These are phyloP conservation scores for Talaromyces sp. DNA, from an alignment of 2,329 filamentous ascomycete species.

Conservation along the genomic window DNA sequence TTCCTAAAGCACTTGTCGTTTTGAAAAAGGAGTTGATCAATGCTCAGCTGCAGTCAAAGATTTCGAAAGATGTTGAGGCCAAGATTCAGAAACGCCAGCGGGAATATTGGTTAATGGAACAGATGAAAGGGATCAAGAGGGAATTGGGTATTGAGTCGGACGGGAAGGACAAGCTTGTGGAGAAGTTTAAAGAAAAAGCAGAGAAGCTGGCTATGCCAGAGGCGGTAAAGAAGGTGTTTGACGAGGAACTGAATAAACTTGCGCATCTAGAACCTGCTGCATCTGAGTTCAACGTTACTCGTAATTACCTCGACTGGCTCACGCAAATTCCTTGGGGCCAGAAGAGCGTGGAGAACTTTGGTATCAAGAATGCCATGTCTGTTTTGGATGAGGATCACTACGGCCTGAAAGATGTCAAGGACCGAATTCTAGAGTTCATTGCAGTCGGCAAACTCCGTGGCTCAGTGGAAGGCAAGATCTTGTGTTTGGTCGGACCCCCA, in stretches of 20 bases:
- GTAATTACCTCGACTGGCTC: conserved; percentile 98
- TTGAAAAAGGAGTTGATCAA: conserved; percentile 99
- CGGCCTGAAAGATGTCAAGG: conserved; percentile 95
- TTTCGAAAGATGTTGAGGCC: conserved; percentile 93
- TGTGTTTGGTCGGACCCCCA: conserved; percentile 95
- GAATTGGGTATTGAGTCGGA: conserved; percentile 96
- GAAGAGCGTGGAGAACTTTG: conserved; percentile 93
- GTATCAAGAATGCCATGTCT: conserved; percentile 81
- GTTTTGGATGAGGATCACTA: conserved; percentile 97
- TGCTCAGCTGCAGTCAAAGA: conserved; percentile 92
- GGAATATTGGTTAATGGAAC: conserved; percentile 98
- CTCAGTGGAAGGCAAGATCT: conserved; percentile 95
- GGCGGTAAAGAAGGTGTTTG: conserved; percentile 93
- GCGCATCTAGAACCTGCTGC: conserved; percentile 92
- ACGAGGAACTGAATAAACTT: conserved; percentile 96
- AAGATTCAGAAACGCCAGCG: conserved; percentile 97
- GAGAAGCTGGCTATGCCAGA: conserved; percentile 94
- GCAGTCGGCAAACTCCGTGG: conserved; percentile 95
- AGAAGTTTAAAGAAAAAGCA: conserved; percentile 95
- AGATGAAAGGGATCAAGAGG: conserved; percentile 97
- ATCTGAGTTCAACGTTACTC: conserved; percentile 96
- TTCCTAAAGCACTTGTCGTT: conserved; percentile 86
- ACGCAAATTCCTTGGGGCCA: conserved; percentile 98
- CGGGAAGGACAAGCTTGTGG: conserved; percentile 95
- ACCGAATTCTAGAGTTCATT: conserved; percentile 96